Percentiles rank a stretch among this genome's conserved stretches.
Conservation (phyloP, 2,329 filamentous ascomycete genomes). For the Fusarium equiseti region DNA sequence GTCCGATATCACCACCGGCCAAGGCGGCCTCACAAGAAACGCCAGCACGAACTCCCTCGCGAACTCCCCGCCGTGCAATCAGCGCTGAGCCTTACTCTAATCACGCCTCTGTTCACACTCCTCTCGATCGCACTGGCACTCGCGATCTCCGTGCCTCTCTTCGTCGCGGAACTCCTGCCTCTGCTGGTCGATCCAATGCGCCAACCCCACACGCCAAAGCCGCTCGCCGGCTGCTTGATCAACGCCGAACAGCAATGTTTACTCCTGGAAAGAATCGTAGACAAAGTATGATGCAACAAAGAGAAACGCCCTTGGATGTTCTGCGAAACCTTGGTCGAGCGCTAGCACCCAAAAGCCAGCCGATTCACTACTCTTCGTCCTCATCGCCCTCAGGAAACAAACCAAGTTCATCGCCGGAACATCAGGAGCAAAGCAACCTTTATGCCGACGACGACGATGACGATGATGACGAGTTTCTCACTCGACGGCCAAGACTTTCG, state of each 20-base stretch:
- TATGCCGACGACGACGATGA: slow-evolving; percentile 66
- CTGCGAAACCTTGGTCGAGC: slow-evolving; percentile 66
- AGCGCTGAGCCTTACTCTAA: slow-evolving; percentile 56
- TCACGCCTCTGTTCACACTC: slow-evolving; percentile 57
- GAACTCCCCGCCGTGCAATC: slow-evolving; percentile 49
- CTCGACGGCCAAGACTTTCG: slow-evolving; percentile 63
- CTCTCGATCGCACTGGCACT: slow-evolving; percentile 54
- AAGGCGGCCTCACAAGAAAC: slow-evolving; percentile 29
- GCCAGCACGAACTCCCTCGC: slow-evolving; percentile 37
- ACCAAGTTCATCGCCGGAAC: slow-evolving; percentile 47
- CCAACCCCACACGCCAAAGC: slow-evolving; percentile 72
- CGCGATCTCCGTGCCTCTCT: slow-evolving; percentile 56
- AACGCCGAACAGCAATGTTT: slow-evolving; percentile 69
- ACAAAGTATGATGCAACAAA: slow-evolving; percentile 67
- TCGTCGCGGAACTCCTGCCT: slow-evolving; percentile 59
- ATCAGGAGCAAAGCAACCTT: slow-evolving; percentile 58
- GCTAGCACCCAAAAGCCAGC: slow-evolving; percentile 63
- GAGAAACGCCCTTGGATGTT: slow-evolving; percentile 67
- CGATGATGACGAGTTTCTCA: slow-evolving; percentile 60
- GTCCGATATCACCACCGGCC: slow-evolving; percentile 26
- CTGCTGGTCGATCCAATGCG: slow-evolving; percentile 58
- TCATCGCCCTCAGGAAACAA: slow-evolving; percentile 50
- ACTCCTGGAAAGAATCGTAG: slow-evolving; percentile 70
- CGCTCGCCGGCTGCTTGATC: slow-evolving; percentile 68
- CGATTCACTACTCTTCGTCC: slow-evolving; percentile 62